phyloP scores from a whole-genome alignment of 2,329 filamentous ascomycete genomes.

The Raffaelea albimanens region DNA sequence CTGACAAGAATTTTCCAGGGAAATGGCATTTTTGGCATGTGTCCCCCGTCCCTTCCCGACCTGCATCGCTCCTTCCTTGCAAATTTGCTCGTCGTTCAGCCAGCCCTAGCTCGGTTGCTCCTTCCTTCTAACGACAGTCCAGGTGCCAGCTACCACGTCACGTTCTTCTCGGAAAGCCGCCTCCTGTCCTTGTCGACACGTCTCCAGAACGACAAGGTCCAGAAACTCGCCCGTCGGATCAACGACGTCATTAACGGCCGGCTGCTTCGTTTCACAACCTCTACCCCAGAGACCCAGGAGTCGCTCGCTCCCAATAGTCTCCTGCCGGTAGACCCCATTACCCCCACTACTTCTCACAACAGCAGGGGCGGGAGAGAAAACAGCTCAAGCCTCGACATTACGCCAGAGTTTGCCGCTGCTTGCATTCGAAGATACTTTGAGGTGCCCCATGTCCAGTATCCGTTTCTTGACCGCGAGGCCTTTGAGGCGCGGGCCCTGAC shows the following conservation, averaged over 20 bases:
- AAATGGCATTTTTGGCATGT: conserved; percentile 19
- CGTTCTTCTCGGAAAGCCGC: conserved; percentile 21
- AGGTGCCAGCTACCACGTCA: conserved; percentile 19
- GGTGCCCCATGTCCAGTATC: conserved; percentile 27
- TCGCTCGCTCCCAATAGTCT: not conserved
- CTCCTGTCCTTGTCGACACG: conserved; percentile 19
- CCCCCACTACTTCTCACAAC: too few relatives aligned
- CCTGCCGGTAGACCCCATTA: not conserved
- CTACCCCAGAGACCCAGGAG: not conserved
- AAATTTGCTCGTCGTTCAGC: not conserved
- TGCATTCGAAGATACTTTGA: conserved; percentile 25
- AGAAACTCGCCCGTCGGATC: conserved; percentile 19
- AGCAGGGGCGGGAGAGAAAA: not conserved
- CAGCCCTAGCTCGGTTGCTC: too few relatives aligned
- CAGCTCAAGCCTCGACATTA: not conserved
- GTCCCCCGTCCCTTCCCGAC: too few relatives aligned
- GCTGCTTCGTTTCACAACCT: conserved; percentile 5
- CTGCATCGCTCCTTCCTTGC: not conserved
- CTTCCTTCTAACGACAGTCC: not conserved
- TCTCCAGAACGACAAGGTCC: conserved; percentile 20
- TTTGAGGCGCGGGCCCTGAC: conserved; percentile 24
- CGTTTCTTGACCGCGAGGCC: conserved; percentile 26
- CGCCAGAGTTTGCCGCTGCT: conserved; percentile 2
- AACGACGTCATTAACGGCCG: conserved; percentile 15
- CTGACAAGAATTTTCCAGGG: conserved; percentile 14